phyloP scores from a whole-genome alignment of 371 early-diverging fungal genomes.

The Mortierella sp. region DNA sequence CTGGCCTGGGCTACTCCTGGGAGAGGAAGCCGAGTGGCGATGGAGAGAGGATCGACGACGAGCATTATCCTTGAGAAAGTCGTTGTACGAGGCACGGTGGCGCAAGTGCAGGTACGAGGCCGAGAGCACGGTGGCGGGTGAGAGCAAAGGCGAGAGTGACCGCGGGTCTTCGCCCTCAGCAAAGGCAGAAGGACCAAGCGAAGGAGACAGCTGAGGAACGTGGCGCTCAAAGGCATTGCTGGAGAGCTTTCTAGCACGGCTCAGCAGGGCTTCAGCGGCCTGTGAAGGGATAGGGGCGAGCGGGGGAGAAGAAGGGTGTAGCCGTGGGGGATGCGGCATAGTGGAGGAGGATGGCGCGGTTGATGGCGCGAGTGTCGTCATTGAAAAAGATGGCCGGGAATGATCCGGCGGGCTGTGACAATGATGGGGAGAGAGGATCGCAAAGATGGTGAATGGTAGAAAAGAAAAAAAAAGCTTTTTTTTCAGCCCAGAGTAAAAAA shows the following conservation, averaged over 20 bases:
- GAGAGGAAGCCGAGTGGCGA: conserved; percentile 4
- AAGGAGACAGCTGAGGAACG: background rate
- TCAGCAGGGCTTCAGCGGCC: conserved; percentile 44
- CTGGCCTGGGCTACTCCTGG: no score
- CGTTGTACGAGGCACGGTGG: conserved; percentile 33
- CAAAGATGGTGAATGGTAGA: background rate
- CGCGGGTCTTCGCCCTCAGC: conserved; percentile 38
- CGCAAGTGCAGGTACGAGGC: conserved; percentile 23
- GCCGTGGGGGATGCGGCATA: background rate
- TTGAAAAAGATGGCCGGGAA: background rate
- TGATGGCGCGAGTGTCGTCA: background rate
- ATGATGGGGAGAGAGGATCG: background rate
- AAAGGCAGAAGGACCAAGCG: conserved; percentile 20
- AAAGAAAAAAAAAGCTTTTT: conserved; percentile 1
- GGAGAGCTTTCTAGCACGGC: conserved; percentile 37
- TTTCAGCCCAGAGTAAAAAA: no score
- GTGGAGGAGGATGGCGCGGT: background rate
- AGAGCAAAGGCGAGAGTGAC: conserved; percentile 16
- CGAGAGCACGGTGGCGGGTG: conserved; percentile 15
- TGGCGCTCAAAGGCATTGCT: conserved; percentile 27
- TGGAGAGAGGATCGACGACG: conserved; percentile 21
- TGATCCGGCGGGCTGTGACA: background rate
- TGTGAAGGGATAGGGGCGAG: conserved; percentile 8
- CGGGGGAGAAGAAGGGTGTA: background rate
- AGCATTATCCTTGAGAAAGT: conserved; percentile 19